phyloP scores from a whole-genome alignment of 306 rosid species.

The Coriaria nepalensis region DNA sequence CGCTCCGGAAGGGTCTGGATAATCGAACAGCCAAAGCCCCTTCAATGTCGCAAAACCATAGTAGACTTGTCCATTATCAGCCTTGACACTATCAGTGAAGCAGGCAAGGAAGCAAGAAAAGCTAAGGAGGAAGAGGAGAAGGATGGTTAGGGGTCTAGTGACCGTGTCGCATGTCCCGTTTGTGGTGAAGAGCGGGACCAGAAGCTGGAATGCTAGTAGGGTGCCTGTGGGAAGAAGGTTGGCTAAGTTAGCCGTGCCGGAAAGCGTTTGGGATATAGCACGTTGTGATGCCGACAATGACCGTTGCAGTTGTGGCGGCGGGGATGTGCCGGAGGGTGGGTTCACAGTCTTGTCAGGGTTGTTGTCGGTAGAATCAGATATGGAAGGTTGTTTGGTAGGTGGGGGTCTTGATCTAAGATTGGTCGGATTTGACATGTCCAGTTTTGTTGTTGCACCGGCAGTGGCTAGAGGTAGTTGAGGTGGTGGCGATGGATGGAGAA shows the following conservation, averaged over 20 bases:
- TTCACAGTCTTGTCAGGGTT: too few relatives aligned
- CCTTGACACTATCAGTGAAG: constrained; percentile 49
- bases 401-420: constrained; percentile 18
- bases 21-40: constrained; percentile 47
- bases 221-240: constrained; percentile 71
- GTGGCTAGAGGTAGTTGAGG: too few relatives aligned
- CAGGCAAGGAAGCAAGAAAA: constrained; percentile 40
- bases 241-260: constrained; percentile 50
- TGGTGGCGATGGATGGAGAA: too few relatives aligned
- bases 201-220: constrained; percentile 52
- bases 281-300: constrained; percentile 14
- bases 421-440: too few relatives aligned
- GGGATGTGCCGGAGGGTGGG: neutral
- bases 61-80: constrained; percentile 33
- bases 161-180: constrained; percentile 47
- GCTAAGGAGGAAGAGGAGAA: constrained; percentile 30
- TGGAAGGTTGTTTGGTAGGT: constrained; percentile 7
- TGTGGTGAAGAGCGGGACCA: constrained; percentile 51
- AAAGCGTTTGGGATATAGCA: constrained; percentile 29
- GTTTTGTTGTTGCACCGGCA: too few relatives aligned
- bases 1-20: constrained; percentile 12
- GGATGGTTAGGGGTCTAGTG: constrained; percentile 23
- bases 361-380: neutral
- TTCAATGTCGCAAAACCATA: constrained; percentile 46
- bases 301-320: constrained; percentile 1